A percentile compares a stretch with the other conserved stretches of the same genome.
Evolutionary conservation across 371 early-diverging fungal species (phyloP).

Genomic region (Mortierella sp.): DNA sequence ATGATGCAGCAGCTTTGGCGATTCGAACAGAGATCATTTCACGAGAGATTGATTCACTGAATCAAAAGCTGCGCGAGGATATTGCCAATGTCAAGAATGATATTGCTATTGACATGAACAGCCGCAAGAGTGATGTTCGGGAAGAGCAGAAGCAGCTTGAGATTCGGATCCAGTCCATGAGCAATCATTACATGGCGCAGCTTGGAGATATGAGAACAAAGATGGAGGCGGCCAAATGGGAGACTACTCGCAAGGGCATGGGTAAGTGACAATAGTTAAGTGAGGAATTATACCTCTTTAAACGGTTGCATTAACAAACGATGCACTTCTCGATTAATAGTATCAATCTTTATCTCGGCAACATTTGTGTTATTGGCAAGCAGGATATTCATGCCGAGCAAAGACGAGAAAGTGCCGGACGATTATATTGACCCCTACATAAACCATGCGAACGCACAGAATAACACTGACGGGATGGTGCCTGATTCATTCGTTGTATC

Average conservation of each 20-base stretch:
- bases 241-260: conserved; percentile 82
- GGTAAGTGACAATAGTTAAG: conserved; percentile 42
- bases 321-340: background rate
- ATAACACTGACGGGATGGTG: conserved; percentile 41
- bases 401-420: conserved; percentile 42
- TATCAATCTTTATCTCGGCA: conserved; percentile 47
- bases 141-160: conserved; percentile 86
- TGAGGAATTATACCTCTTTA: too few species aligned
- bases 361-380: conserved; percentile 49
- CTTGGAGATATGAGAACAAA: conserved; percentile 88
- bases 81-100: conserved; percentile 85
- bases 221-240: conserved; percentile 90
- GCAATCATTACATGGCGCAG: conserved; percentile 84
- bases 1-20: conserved; percentile 84
- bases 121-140: conserved; percentile 86
- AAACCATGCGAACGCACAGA: conserved; percentile 49
- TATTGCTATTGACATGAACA: conserved; percentile 91
- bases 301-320: background rate
- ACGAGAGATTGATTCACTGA: conserved; percentile 84
- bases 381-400: conserved; percentile 46
- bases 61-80: conserved; percentile 81
- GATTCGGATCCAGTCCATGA: conserved; percentile 87
- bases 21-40: conserved; percentile 80
- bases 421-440: conserved; percentile 57
- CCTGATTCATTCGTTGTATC: conserved; percentile 56